phyloP scores from a whole-genome alignment of 805 yeast species.

The Saturnispora bothae region DNA sequence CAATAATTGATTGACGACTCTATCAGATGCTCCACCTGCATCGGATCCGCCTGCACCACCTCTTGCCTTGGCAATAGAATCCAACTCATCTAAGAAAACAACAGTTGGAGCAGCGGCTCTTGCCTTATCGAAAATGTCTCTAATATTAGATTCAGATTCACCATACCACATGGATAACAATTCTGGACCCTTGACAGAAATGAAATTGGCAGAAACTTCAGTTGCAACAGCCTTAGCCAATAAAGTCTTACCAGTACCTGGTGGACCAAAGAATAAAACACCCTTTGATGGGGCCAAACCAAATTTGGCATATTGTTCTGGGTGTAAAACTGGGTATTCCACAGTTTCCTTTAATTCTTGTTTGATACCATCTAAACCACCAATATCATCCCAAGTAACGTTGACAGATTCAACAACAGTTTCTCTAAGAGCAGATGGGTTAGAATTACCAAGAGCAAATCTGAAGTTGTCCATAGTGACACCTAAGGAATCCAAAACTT shows the following conservation, averaged over 20 bases:
- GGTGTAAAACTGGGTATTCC: conserved; percentile 97
- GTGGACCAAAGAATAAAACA: conserved; percentile 97
- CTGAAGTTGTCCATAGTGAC: conserved; percentile 98
- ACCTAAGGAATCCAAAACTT: conserved; percentile 88
- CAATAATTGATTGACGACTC: conserved; percentile 90
- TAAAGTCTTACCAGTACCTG: conserved; percentile 99
- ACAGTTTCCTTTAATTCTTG: conserved; percentile 97
- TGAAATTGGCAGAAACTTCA: conserved; percentile 96
- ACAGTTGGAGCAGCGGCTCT: conserved; percentile 99
- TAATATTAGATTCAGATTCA: conserved; percentile 93
- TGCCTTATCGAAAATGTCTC: conserved; percentile 97
- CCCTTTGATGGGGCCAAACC: conserved; percentile 98
- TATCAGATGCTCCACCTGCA: conserved; percentile 94
- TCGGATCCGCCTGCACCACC: conserved; percentile 77
- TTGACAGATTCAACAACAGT: conserved; percentile 98
- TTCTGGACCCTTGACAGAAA: conserved; percentile 95
- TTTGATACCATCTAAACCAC: conserved; percentile 95
- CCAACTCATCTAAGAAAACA: conserved; percentile 95
- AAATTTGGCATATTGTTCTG: conserved; percentile 96
- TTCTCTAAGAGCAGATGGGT: conserved; percentile 98
- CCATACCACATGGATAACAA: conserved; percentile 98
- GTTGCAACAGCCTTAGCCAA: conserved; percentile 99
- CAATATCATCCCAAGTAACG: conserved; percentile 99
- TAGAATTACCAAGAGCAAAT: conserved; percentile 94
- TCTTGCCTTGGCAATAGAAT: conserved; percentile 94